Conservation (phyloP, 2,329 filamentous ascomycete species). For the Xylaria sp. region DNA sequence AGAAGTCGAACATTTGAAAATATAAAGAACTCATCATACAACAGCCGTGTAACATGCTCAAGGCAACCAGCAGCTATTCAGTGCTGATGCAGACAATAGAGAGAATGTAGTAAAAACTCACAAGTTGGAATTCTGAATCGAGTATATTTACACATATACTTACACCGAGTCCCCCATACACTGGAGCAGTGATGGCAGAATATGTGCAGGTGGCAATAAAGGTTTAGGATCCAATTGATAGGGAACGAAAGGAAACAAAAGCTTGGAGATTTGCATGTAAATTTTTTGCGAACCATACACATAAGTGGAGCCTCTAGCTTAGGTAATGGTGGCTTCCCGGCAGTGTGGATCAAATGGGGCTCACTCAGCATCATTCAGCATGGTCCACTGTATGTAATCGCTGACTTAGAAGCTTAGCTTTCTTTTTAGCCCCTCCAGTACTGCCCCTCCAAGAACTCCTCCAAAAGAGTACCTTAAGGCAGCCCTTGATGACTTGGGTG, state of each 20-base stretch:
- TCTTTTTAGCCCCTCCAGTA: constrained; percentile 25
- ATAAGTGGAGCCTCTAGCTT: not conserved
- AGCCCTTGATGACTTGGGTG: constrained; percentile 25
- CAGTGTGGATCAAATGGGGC: constrained; percentile 3
- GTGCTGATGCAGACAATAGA: not conserved
- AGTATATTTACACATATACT: not conserved
- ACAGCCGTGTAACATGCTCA: not conserved
- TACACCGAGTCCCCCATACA: not conserved
- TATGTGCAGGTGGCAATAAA: not conserved
- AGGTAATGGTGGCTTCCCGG: constrained; percentile 13
- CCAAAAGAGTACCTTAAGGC: not conserved
- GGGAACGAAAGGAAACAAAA: not conserved
- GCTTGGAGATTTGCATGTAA: constrained; percentile 6
- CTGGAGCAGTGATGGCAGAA: not conserved
- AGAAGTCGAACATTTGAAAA: constrained; percentile 51
- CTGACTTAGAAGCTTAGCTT: constrained; percentile 17
- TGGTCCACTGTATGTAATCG: constrained; percentile 45
- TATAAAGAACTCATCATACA: constrained; percentile 47
- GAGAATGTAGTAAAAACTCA: constrained; percentile 11
- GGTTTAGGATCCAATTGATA: not conserved
- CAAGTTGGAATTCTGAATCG: not conserved
- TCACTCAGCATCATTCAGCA: constrained; percentile 44
- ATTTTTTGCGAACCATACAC: constrained; percentile 18
- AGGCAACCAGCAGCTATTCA: not conserved
- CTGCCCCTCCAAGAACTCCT: constrained; percentile 1